Evolutionary conservation across 208 protist genomes (phyloP).

Genomic region (Leishmania tropica): DNA sequence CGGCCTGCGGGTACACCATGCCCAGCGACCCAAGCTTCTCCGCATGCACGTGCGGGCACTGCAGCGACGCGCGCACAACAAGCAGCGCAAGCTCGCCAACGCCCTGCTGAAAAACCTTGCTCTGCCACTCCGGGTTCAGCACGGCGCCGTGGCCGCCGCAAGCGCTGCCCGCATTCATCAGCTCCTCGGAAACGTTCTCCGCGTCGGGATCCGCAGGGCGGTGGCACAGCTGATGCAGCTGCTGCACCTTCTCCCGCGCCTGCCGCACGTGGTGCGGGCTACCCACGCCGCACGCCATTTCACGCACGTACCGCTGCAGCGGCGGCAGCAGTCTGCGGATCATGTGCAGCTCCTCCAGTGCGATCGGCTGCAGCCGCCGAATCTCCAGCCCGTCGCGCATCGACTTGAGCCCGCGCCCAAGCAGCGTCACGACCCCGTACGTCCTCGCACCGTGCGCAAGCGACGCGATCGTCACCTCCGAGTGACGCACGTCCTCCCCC

Average conservation of each 20-base stretch:
- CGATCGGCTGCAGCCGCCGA: slow-evolving; percentile 35
- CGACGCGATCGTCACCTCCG: slow-evolving; percentile 36
- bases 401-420: slow-evolving; percentile 33
- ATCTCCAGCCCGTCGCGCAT: slow-evolving; percentile 57
- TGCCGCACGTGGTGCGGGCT: slow-evolving; percentile 36
- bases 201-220: slow-evolving; percentile 8
- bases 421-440: slow-evolving; percentile 26
- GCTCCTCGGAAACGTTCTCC: slow-evolving; percentile 15
- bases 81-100: slow-evolving; percentile 37
- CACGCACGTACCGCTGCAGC: slow-evolving; percentile 34
- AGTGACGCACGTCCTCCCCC: slow-evolving; percentile 13
- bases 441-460: slow-evolving; percentile 21
- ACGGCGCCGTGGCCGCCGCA: slow-evolving; percentile 7
- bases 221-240: slow-evolving; percentile 44
- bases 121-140: slow-evolving; percentile 49
- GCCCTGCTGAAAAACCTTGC: slow-evolving; percentile 54
- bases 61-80: slow-evolving; percentile 36
- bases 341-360: slow-evolving; percentile 49
- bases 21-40: slow-evolving; percentile 38
- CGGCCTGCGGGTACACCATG: slow-evolving; percentile 26
- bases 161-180: slow-evolving; percentile 17
- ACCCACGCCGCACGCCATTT: slow-evolving; percentile 33
- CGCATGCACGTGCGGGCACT: slow-evolving; percentile 36
- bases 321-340: slow-evolving; percentile 52
- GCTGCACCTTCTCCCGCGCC: slow-evolving; percentile 42